Conservation (phyloP, 176 grass and related monocot species). For the Juncus inflexus region DNA sequence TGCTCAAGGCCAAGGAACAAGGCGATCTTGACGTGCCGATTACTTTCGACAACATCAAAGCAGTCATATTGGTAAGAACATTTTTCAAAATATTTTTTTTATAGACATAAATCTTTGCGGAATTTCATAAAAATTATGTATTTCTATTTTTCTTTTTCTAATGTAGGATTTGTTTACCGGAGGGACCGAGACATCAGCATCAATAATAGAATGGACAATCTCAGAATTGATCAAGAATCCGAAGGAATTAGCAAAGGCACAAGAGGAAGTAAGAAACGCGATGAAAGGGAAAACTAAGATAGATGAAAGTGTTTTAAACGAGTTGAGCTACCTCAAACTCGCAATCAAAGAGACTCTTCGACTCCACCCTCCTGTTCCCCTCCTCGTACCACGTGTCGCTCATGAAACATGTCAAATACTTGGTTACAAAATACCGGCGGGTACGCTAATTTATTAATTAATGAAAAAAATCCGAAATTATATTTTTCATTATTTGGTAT, state of each 20-base stretch:
- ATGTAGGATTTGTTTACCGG: conserved; percentile 43
- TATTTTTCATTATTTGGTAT: too few relatives aligned
- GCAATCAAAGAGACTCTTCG: conserved; percentile 51
- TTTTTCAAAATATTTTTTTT: neutral
- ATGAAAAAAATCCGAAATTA: too few relatives aligned
- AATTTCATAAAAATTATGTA: neutral
- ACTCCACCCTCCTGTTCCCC: conserved; percentile 39
- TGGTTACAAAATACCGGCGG: conserved; percentile 38
- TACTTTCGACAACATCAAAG: conserved; percentile 39
- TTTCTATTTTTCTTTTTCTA: conserved; percentile 4
- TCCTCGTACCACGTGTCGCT: conserved; percentile 38
- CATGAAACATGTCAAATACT: conserved; percentile 12
- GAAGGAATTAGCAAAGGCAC: conserved; percentile 32
- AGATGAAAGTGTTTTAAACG: conserved; percentile 22
- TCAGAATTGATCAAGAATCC: conserved; percentile 47
- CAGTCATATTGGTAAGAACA: conserved; percentile 41
- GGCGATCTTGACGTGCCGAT: conserved; percentile 37
- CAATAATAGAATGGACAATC: conserved; percentile 55
- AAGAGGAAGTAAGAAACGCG: conserved; percentile 32
- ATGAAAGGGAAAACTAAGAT: conserved; percentile 16
- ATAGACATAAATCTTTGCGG: neutral
- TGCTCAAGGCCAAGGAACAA: conserved; percentile 43
- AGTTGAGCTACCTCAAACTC: conserved; percentile 46
- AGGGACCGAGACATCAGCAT: conserved; percentile 26
- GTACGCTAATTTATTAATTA: neutral